Conservation (phyloP, 768 basidiomycete genomes). For the Pholiota microspora region DNA sequence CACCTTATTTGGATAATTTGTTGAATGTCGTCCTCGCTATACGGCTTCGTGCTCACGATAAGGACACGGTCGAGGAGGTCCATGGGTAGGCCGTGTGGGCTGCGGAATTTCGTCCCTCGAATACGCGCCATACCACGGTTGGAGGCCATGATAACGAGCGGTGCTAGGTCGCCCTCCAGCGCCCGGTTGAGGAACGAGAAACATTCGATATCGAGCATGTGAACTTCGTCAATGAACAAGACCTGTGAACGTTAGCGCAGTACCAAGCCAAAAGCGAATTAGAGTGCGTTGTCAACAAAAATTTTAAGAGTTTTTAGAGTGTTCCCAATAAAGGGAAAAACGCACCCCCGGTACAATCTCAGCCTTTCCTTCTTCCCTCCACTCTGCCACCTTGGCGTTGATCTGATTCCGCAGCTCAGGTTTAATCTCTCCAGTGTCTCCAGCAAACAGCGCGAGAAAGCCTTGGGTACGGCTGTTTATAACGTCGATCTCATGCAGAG, state of each 20-base stretch:
- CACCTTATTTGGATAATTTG: slow-evolving; percentile 94
- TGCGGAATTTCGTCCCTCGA: slow-evolving; percentile 91
- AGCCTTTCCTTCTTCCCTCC: slow-evolving; percentile 98
- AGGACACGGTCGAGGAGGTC: slow-evolving; percentile 94
- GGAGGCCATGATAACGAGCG: slow-evolving; percentile 97
- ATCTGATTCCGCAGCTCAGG: slow-evolving; percentile 96
- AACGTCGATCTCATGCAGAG: slow-evolving; percentile 97
- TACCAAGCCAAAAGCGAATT: background rate
- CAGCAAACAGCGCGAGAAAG: slow-evolving; percentile 91
- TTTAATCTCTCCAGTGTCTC: slow-evolving; percentile 99
- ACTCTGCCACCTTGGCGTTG: slow-evolving; percentile 94
- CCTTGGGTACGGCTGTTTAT: slow-evolving; percentile 99
- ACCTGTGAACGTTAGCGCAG: slow-evolving; percentile 49
- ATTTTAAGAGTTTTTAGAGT: background rate
- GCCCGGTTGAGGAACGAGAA: slow-evolving; percentile 98
- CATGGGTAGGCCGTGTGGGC: slow-evolving; percentile 92
- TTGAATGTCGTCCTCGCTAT: slow-evolving; percentile 77
- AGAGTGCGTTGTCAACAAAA: slow-evolving; percentile 5
- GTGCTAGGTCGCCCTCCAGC: slow-evolving; percentile 89
- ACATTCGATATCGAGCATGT: slow-evolving; percentile 99
- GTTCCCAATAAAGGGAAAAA: slow-evolving; percentile 15
- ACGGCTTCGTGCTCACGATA: slow-evolving; percentile 92
- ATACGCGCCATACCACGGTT: slow-evolving; percentile 95
- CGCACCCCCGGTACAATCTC: slow-evolving; percentile 94
- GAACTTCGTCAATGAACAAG: slow-evolving; percentile 98